These are phyloP conservation scores for Penicillium sp. DNA, from an alignment of 2,329 filamentous ascomycete genomes.

Conservation along the genomic window DNA sequence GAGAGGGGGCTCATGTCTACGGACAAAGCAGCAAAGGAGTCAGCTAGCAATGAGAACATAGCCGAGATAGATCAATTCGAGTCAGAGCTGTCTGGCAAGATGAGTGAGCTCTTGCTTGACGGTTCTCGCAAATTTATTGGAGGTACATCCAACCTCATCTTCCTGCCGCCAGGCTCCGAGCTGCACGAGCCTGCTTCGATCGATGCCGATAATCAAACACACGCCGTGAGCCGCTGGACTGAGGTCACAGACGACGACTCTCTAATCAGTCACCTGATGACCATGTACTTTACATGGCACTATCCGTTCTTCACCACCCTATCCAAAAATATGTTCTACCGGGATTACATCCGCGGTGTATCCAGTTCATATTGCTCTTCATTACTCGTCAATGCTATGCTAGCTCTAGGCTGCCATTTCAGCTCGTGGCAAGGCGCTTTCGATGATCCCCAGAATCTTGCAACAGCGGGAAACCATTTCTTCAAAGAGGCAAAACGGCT, in stretches of 20 bases:
- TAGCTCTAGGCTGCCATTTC: conserved; percentile 91
- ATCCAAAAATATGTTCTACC: conserved; percentile 80
- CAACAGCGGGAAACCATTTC: conserved; percentile 92
- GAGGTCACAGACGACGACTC: conserved; percentile 75
- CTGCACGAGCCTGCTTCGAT: conserved; percentile 40
- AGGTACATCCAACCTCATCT: conserved; percentile 90
- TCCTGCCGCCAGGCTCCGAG: conserved; percentile 58
- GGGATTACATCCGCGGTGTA: conserved; percentile 73
- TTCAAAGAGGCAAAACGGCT: conserved; percentile 90
- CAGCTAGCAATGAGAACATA: conserved; percentile 39
- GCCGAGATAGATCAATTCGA: conserved; percentile 57
- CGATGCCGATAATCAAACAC: conserved; percentile 53
- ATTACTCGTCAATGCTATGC: conserved; percentile 87
- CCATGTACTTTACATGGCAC: conserved; percentile 98
- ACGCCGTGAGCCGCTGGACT: conserved; percentile 83
- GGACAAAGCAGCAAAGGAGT: conserved; percentile 29
- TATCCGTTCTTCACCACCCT: conserved; percentile 94
- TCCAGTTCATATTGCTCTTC: conserved; percentile 79
- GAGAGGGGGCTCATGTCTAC: conserved; percentile 50
- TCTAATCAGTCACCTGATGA: conserved; percentile 81
- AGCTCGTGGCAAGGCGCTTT: conserved; percentile 72
- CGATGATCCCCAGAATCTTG: conserved; percentile 67
- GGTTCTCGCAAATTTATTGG: conserved; percentile 88
- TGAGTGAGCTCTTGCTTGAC: conserved; percentile 85
- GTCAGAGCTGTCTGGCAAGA: conserved; percentile 81